phyloP scores from a whole-genome alignment of 108 stramenopile genomes.

The Epithemia pelagica region DNA sequence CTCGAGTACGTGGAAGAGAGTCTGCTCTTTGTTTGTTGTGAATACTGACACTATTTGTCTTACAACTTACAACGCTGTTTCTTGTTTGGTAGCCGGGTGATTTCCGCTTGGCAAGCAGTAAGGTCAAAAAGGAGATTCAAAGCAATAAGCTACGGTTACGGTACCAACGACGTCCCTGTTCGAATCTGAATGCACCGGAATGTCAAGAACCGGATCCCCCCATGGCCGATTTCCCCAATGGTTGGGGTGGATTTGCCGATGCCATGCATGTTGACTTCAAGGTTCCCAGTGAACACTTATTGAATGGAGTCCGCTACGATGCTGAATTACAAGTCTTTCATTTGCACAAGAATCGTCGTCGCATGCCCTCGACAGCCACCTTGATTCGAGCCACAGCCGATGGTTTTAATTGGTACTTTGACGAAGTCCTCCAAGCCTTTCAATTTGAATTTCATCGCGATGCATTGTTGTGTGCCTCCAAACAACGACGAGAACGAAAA shows the following conservation, averaged over 20 bases:
- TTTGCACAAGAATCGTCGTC: slow-evolving; percentile 33
- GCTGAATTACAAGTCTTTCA: slow-evolving; percentile 79
- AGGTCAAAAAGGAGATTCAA: slow-evolving; percentile 22
- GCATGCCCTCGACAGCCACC: slow-evolving; percentile 26
- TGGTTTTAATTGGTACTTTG: slow-evolving; percentile 33
- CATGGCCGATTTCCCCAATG: slow-evolving; percentile 65
- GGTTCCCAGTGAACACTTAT: slow-evolving; percentile 67
- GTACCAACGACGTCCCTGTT: slow-evolving; percentile 35
- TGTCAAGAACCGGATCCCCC: slow-evolving; percentile 45
- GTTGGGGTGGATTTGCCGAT: slow-evolving; percentile 59
- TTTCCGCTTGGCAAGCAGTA: slow-evolving; percentile 14
- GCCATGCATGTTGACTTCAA: slow-evolving; percentile 76
- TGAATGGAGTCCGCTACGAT: slow-evolving; percentile 60
- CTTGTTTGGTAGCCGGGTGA: slow-evolving; percentile 27
- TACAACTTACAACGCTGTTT: slow-evolving; percentile 3
- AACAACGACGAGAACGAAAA: slow-evolving; percentile 7
- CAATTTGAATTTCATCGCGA: slow-evolving; percentile 38
- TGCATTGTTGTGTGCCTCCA: slow-evolving; percentile 18
- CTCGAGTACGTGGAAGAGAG: slow-evolving; percentile 19
- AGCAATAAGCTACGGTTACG: slow-evolving; percentile 35
- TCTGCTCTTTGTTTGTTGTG: too few relatives aligned
- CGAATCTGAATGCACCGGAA: slow-evolving; percentile 16
- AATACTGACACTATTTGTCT: not conserved
- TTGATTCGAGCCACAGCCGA: slow-evolving; percentile 22
- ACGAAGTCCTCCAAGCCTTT: slow-evolving; percentile 41